Conservation (phyloP, 139 green algal species). For the Micractinium sp. region DNA sequence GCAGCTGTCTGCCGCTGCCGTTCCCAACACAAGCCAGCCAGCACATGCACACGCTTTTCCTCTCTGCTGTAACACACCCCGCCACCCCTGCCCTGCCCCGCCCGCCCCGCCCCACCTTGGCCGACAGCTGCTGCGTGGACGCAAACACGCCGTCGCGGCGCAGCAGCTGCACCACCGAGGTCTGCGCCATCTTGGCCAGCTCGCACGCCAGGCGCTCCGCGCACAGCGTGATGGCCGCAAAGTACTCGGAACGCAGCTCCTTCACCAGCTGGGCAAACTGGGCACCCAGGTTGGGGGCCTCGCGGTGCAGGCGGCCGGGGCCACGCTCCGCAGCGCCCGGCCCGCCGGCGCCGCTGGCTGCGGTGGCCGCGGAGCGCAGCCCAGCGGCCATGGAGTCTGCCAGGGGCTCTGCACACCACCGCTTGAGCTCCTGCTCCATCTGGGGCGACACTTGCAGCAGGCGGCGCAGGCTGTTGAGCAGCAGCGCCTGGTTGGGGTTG, state of each 20-base stretch:
- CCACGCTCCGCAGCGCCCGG: background rate
- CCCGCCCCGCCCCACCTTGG: background rate
- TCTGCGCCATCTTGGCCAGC: conserved; percentile 29
- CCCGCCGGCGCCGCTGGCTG: background rate
- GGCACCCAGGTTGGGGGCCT: conserved; percentile 58
- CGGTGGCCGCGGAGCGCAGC: background rate
- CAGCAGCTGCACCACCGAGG: conserved; percentile 46
- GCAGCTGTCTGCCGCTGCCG: background rate
- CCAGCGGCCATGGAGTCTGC: conserved; percentile 24
- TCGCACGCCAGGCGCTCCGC: conserved; percentile 53
- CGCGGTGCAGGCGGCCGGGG: conserved; percentile 4
- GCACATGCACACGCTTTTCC: too few relatives aligned
- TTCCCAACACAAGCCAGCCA: background rate
- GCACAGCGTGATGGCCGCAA: conserved; percentile 53
- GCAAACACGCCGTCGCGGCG: conserved; percentile 47
- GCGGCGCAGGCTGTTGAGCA: conserved; percentile 65
- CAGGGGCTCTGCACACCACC: conserved; percentile 50
- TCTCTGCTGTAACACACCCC: too few relatives aligned
- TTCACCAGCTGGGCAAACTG: conserved; percentile 72
- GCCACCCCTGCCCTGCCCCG: background rate
- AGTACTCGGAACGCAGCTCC: conserved; percentile 69
- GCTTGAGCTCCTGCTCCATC: conserved; percentile 51
- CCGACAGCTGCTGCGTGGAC: conserved; percentile 23
- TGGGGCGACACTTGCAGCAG: conserved; percentile 60
- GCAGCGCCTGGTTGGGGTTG: conserved; percentile 54